Base-by-base conservation (phyloP, 805 yeast genomes). In the Teunomyces stri region DNA sequence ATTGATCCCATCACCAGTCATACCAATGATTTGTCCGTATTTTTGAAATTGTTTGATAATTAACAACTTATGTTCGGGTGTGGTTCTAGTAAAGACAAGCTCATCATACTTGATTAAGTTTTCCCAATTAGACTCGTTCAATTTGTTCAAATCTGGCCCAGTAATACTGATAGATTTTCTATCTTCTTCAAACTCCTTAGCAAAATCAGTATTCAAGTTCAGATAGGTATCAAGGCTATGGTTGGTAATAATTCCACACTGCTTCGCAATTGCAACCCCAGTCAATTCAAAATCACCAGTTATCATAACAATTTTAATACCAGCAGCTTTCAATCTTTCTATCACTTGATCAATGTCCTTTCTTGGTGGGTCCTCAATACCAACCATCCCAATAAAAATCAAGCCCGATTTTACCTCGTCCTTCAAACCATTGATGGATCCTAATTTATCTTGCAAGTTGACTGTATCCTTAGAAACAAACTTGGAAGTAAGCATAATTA, bases 241-340 rank as follows among this genome's bases (percentile, higher is more conserved):
- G 3, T 50, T 35, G 33, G 60, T 58, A 3, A 70, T 50, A 25
- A 72, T 71, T 12, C 74, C 75, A 57, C 71, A 62, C 47, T 72
- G 70, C 31, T 68, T 66, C 3, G 80, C 80, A 51, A 79, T 78
- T 2, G 80, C 70, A 30, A 73, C 64, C 0, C 79, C 83, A 25
- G 82, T 79, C 11, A 74, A 59, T 53, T 75, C 78, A 51, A 71
- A 77, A 57, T 79, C 84, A 48, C 84, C 83, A n/a, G 78, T 74
- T 18, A 73, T 69, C 77, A 74, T 73, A 5, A 66, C 64, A 12
- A 68, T 58, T 41, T 64, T 70, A 45, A 74, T 65, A 11, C 78
- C 76, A 6, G 78, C 78, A 16, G 48, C 56, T 46, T 66, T 64
- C 30, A 73, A 60, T 5, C 56, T 60, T 5, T 47, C 36, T 27